Evolutionary conservation across 495 filamentous ascomycete genomes (phyloP).

Genomic region (Neurospora pannonica): DNA sequence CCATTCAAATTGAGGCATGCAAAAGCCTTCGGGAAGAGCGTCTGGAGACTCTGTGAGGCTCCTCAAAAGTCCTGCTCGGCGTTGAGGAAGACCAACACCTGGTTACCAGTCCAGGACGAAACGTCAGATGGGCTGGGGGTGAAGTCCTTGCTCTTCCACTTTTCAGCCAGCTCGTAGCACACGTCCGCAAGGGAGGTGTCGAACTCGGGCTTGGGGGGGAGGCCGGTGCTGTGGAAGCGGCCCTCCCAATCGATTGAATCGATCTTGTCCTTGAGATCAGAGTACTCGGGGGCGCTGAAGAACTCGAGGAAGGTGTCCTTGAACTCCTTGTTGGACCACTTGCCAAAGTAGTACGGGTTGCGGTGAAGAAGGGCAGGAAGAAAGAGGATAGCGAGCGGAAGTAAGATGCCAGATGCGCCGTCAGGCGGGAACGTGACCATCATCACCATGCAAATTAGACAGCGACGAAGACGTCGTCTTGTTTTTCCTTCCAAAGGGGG

Average conservation of each 20-base stretch:
- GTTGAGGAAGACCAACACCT: slow-evolving; percentile 85
- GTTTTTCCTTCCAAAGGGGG: too few relatives aligned
- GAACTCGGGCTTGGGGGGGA: slow-evolving; percentile 84
- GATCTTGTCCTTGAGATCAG: slow-evolving; percentile 54
- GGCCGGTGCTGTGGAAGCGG: slow-evolving; percentile 75
- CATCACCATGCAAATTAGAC: too few relatives aligned
- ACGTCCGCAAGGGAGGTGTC: slow-evolving; percentile 80
- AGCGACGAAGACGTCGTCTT: too few relatives aligned
- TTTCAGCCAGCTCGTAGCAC: slow-evolving; percentile 69
- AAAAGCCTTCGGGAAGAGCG: too few relatives aligned
- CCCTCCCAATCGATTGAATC: slow-evolving; percentile 74
- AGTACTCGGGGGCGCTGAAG: slow-evolving; percentile 57
- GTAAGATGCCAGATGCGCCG: too few relatives aligned
- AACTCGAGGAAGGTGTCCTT: slow-evolving; percentile 77
- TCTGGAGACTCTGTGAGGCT: slow-evolving; percentile 8
- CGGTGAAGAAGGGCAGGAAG: too few relatives aligned
- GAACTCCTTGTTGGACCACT: slow-evolving; percentile 76
- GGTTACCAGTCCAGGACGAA: slow-evolving; percentile 65
- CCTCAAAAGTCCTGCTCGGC: slow-evolving; percentile 53
- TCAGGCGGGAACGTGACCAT: too few relatives aligned
- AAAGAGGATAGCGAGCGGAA: too few relatives aligned
- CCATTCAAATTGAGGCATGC: too few relatives aligned
- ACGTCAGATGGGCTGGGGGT: slow-evolving; percentile 60
- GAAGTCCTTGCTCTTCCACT: slow-evolving; percentile 64
- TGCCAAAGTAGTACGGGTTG: slow-evolving; percentile 76